Base-by-base conservation (phyloP, 345 rosid genomes). In the Brassica juncea region DNA sequence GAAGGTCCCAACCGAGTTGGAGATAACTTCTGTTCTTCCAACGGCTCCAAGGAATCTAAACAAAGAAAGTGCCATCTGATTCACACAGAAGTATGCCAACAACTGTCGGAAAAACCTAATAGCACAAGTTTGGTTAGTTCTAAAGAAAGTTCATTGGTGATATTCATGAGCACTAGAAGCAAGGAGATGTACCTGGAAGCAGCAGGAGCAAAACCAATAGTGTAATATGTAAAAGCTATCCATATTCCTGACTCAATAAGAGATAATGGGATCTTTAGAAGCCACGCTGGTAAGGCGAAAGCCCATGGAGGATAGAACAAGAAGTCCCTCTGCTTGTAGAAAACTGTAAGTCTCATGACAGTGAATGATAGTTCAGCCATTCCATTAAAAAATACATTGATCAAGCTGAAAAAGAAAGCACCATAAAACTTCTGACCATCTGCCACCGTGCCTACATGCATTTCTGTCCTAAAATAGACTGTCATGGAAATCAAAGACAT, bases 51-150 rank as follows among this genome's bases (percentile, higher is more conserved):
- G 84, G 80, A 92, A 94, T 73, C 98, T 88, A 80, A 90, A 94
- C 80, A 94, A 91, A 7, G 93, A 79, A 64, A 94, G 81, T 35
- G 98, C 94, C 96, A 89, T 92, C 85, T 94, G 97, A 76, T 92
- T 94, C 71, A 92, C 80, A 64, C 86, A 82, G 57, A 92, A 83
- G 84, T 84, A 88, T 6, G 94, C 92, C 70, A 94, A 70, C 71
- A 88, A 86, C 77, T 92, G 98, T 28, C 84, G 80, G 78, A 94
- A 89, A 72, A 94, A 90, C 89, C 98, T 94, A 61, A 34, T 72
- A 63, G n/a, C 5, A 47, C 30, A 60, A 68, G 42, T 67, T 70
- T 15, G 9, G 57, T 80, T 75, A 80, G 76, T 70, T 75, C 72
- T 27, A 54, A 66, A 23, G 15, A 54, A 73, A 60, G 44, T 49